Base-by-base conservation (phyloP, 441 rosid species). In the Omphalea diandra region DNA sequence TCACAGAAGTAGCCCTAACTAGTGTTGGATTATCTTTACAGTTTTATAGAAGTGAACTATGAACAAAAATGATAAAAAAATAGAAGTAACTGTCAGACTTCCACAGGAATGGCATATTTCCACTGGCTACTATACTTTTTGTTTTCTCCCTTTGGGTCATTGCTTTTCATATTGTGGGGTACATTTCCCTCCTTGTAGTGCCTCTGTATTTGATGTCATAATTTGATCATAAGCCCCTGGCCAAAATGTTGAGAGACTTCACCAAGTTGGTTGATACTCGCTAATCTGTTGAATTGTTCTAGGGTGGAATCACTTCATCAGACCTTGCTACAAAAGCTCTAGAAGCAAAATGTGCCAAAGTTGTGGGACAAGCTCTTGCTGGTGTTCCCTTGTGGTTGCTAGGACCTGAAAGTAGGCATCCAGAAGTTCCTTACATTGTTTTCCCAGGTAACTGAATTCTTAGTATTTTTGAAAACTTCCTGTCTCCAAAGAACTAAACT, bases 281-380 rank as follows among this genome's bases (percentile, higher is more conserved):
- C n/a, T 31, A 12, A 3, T 27, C 6, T 49, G 41, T 6, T 7
- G 58, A 74, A 17, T 76, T 80, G 59, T 49, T 65, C 33, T 66
- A 94, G 98, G 99, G 99, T 69, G 99, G 99, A 77, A 94, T 92
- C 61, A 94, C 99, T 26, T 94, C 99, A 65, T 94, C 99, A 44
- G 99, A 94, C 83, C 89, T 88, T 24, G 99, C 97, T 40, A 94
- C 99, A 76, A 90, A 92, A 85, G 98, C 97, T 75, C 84, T 92
- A 36, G 90, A 86, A 79, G 99, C 93, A 70, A 90, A 83, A 74
- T 84, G 90, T 66, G 98, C 99, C 59, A 88, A 79, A 82, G 86
- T 94, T 73, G 84, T 87, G 43, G 99, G 99, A 69, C 97, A 94
- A 82, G 97, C 99, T 76, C 85, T 94, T 44, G 85, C 99, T 60